Percentiles rank a stretch among this genome's conserved stretches.
Evolutionary conservation across 495 filamentous ascomycete genomes (phyloP).

Genomic region (Tuber borchii): DNA sequence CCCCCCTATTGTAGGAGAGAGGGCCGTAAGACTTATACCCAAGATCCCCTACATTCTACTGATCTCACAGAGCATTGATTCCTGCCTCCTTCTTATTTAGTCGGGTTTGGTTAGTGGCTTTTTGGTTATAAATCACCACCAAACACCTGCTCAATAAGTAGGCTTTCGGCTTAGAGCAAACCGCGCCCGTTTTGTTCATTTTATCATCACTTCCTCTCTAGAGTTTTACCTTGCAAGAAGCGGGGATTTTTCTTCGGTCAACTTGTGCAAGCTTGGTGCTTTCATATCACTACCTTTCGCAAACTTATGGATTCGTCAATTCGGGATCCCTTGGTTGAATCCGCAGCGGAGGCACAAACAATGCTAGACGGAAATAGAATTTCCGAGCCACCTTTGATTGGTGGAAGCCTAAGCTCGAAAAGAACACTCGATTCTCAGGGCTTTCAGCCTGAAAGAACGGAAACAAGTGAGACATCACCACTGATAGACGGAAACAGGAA

Average conservation of each 20-base stretch:
- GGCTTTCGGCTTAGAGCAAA: background rate
- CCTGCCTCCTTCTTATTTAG: background rate
- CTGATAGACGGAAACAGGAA: slow-evolving; percentile 4
- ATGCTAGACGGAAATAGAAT: background rate
- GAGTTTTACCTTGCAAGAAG: background rate
- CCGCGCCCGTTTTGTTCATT: background rate
- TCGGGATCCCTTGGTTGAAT: background rate
- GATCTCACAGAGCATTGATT: background rate
- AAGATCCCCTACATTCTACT: background rate
- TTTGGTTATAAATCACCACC: background rate
- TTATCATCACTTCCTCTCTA: background rate
- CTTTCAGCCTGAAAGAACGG: background rate
- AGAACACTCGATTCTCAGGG: background rate
- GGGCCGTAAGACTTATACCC: background rate
- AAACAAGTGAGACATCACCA: slow-evolving; percentile 13
- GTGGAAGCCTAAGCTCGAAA: background rate
- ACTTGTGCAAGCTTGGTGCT: background rate
- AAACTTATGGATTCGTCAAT: background rate
- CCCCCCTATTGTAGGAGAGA: background rate
- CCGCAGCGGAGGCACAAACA: background rate
- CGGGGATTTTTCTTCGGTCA: background rate
- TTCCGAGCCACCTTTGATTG: background rate
- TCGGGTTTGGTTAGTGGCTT: background rate
- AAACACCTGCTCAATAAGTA: background rate
- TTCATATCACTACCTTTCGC: background rate